Evolutionary conservation across 139 green algal genomes (phyloP).

Genomic region (Micromonas commoda): DNA sequence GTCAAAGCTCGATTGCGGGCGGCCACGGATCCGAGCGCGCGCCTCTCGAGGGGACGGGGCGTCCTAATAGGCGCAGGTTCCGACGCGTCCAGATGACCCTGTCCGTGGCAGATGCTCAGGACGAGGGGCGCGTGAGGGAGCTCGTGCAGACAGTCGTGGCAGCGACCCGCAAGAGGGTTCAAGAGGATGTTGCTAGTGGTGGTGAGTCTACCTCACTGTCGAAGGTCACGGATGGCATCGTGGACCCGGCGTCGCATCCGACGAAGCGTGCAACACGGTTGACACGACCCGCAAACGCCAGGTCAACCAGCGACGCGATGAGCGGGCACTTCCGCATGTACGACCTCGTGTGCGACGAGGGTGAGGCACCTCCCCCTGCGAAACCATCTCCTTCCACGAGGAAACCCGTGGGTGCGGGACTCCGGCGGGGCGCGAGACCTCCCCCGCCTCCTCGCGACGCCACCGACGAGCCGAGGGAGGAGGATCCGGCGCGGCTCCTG

Average conservation of each 20-base stretch:
- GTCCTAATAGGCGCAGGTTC: no score
- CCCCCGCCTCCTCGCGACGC: neutral
- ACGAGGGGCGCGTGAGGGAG: neutral
- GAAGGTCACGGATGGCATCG: no score
- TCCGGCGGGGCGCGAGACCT: neutral
- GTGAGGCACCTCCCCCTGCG: neutral
- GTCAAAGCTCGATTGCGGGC: neutral
- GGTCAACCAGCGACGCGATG: conserved; percentile 2
- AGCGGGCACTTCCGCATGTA: neutral
- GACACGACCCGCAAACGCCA: no score
- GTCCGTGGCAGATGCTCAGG: no score
- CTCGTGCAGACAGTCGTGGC: neutral
- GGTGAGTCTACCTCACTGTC: no score
- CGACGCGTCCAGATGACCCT: no score
- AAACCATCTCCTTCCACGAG: neutral
- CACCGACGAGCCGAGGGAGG: neutral
- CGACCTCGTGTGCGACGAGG: neutral
- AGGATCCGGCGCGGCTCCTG: neutral
- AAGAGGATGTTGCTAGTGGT: no score
- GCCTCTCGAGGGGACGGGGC: no score
- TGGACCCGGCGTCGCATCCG: no score
- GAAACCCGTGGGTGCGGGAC: neutral
- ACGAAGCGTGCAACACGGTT: no score
- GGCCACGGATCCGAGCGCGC: neutral
- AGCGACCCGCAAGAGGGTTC: no score